Evolutionary conservation across 805 yeast species (phyloP), one percentile per base, ranked within the genome.

Genomic region (Lipomyces orientalis): DNA sequence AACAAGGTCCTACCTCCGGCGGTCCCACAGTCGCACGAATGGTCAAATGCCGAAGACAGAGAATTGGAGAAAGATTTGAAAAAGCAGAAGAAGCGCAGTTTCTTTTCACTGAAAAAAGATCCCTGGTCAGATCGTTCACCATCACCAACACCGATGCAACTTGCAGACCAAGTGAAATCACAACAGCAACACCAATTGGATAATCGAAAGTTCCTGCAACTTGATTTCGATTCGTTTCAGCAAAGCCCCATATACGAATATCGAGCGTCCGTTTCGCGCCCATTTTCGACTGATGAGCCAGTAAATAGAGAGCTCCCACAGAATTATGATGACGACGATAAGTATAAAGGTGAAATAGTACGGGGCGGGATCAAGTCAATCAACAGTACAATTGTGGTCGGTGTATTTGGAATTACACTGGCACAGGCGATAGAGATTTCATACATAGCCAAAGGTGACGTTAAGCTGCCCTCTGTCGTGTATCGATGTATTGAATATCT

Each of bases 401-500:
- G 61, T 22, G 55, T 68, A 5, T 69, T 69, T 67, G 72, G 72
- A 6, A n/a, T 61, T 14, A 58, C 64, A n/a, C 57, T 69, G 4
- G 63, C 67, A 3, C 65, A 68, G 58, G 72, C 72, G 10, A 49
- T 67, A 4, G 65, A 69, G 54, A 25, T 69, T 7, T 68, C 72
- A 31, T 69, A 51, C 54, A 49, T 66, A 10, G 57, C 58, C n/a
- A 60, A 61, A 58, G 70, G 70, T 4, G 66, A 61, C 9, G 70
- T 69, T 10, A 66, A 61, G 16, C 82, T 90, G 22, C 98, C 99
- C 1, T 87, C 93, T 54, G 87, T 94, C 7, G 86, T 91, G 19
- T 90, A 81, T 73, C 80, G 97, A 67, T 92, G 97, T 75, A 75
- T 93, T 43, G 89, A 86, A 65, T 90, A 84, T 71, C 81, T 94